A percentile compares a stretch with the other conserved stretches of the same genome.
Evolutionary conservation across 805 yeast genomes (phyloP).

Genomic region (Candida lessepsii): DNA sequence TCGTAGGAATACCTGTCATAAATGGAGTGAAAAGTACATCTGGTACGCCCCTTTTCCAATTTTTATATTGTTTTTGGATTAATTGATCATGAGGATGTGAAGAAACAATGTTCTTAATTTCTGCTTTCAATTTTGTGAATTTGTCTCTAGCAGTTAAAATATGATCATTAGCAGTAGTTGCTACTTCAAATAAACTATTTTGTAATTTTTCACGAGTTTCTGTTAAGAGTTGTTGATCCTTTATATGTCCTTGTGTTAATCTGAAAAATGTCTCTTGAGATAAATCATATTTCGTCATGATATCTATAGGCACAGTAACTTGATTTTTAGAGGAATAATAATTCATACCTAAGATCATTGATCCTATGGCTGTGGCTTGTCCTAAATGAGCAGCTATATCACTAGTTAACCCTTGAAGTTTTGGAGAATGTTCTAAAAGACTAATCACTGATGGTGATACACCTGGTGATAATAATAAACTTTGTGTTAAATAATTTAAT

Average conservation of each 20-base stretch:
- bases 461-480: constrained; percentile 53
- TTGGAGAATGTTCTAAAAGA: constrained; percentile 46
- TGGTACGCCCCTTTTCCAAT: constrained; percentile 50
- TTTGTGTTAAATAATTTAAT: constrained; percentile 64
- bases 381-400: constrained; percentile 80
- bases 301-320: constrained; percentile 61
- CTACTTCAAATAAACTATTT: constrained; percentile 65
- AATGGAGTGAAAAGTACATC: constrained; percentile 68
- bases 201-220: constrained; percentile 40
- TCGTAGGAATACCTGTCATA: constrained; percentile 65
- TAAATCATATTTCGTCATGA: constrained; percentile 50
- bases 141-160: constrained; percentile 65
- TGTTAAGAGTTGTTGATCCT: constrained; percentile 21
- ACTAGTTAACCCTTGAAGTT: constrained; percentile 44
- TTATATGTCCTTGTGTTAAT: constrained; percentile 42
- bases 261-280: constrained; percentile 66
- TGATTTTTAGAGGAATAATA: constrained; percentile 56
- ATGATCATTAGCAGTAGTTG: constrained; percentile 79
- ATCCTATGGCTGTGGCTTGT: constrained; percentile 72
- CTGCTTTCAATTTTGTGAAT: constrained; percentile 36
- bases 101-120: constrained; percentile 31
- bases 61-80: constrained; percentile 23
- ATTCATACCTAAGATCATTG: constrained; percentile 57
- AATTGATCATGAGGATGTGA: constrained; percentile 24
- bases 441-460: constrained; percentile 55